These are phyloP conservation scores for Penicillium lagena DNA, from an alignment of 495 filamentous ascomycete genomes.

Conservation along the genomic window DNA sequence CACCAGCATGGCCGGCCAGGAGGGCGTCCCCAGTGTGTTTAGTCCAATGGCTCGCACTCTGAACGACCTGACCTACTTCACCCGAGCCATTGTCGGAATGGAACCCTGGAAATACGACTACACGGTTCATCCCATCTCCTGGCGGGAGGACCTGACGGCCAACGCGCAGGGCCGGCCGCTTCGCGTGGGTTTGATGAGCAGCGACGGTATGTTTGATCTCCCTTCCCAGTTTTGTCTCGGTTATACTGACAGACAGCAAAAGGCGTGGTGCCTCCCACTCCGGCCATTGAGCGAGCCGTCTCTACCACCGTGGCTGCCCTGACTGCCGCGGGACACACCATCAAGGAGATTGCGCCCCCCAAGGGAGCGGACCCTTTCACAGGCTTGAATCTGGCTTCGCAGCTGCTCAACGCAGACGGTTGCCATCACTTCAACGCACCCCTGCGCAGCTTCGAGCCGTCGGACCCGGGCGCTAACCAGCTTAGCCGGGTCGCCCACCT, in stretches of 20 bases:
- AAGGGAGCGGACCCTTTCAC: conserved; percentile 58
- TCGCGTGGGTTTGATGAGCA: conserved; percentile 70
- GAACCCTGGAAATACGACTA: conserved; percentile 90
- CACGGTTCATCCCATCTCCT: conserved; percentile 75
- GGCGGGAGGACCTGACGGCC: conserved; percentile 56
- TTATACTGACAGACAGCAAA: conserved; percentile 3
- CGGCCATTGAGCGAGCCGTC: conserved; percentile 76
- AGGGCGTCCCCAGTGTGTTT: conserved; percentile 84
- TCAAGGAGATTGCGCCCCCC: conserved; percentile 64
- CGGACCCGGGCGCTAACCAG: conserved; percentile 72
- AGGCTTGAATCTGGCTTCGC: conserved; percentile 71
- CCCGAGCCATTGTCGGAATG: conserved; percentile 71
- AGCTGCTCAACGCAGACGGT: conserved; percentile 82
- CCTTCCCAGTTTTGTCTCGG: background rate
- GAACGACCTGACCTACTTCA: conserved; percentile 80
- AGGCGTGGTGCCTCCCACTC: conserved; percentile 76
- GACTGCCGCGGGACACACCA: conserved; percentile 62
- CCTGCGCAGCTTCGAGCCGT: conserved; percentile 69
- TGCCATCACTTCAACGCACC: conserved; percentile 75
- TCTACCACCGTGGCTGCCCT: conserved; percentile 64
- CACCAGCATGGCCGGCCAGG: conserved; percentile 92
- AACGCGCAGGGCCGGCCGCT: conserved; percentile 56
- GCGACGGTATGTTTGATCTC: conserved; percentile 50
- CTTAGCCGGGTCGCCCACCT: conserved; percentile 68
- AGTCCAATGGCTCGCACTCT: conserved; percentile 91